A percentile compares a stretch with the other conserved stretches of the same genome.
Evolutionary conservation across 495 filamentous ascomycete genomes (phyloP).

Genomic region (Aspergillus coremiiformis): DNA sequence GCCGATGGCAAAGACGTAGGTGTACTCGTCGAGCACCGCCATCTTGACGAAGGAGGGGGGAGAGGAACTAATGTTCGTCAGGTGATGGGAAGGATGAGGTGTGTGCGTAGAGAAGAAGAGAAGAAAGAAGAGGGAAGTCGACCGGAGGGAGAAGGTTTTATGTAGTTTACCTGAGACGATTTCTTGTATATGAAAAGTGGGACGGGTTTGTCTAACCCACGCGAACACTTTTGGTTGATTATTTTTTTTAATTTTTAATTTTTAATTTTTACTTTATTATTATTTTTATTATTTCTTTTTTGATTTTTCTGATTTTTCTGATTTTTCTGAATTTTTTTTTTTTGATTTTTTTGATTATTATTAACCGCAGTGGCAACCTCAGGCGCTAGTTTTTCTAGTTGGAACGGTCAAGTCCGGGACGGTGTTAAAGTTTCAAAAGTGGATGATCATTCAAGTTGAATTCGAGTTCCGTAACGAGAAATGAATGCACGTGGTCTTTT

Average conservation of each 20-base stretch:
- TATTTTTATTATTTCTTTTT: too few species aligned
- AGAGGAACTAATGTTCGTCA: background rate
- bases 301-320: too few species aligned
- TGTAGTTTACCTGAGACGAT: background rate
- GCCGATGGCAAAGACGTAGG: constrained; percentile 69
- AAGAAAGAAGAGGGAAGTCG: background rate
- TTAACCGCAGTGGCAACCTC: too few species aligned
- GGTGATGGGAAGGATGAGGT: background rate
- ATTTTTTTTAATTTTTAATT: too few species aligned
- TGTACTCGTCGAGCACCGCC: constrained; percentile 47
- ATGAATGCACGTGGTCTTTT: too few species aligned
- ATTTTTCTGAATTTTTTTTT: too few species aligned
- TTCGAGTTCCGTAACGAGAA: too few species aligned
- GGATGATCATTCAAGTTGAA: too few species aligned
- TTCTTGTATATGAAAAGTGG: background rate
- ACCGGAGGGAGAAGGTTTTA: background rate
- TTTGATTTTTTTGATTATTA: too few species aligned
- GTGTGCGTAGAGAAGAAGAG: background rate
- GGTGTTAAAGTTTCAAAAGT: background rate
- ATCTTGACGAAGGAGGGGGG: constrained; percentile 33
- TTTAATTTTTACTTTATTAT: too few species aligned
- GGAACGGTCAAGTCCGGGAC: too few species aligned
- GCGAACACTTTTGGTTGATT: background rate
- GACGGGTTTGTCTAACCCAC: background rate
- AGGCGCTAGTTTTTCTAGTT: too few species aligned